Evolutionary conservation across 305 asterid species (phyloP).

Genomic region (Ilex paraguariensis): DNA sequence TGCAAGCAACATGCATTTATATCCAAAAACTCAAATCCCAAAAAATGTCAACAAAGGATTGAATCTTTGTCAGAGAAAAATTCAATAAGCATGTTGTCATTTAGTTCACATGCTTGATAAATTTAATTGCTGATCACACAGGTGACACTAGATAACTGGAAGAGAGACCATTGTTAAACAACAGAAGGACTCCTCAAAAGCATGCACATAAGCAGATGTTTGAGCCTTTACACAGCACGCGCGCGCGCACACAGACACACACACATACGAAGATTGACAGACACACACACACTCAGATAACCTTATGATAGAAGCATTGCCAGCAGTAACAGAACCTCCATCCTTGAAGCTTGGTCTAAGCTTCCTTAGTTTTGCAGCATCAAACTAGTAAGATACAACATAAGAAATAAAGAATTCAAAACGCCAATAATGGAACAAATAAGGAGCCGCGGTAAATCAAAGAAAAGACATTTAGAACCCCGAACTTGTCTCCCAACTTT

Average conservation of each 20-base stretch:
- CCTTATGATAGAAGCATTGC: conserved; percentile 97
- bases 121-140: too few species aligned
- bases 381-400: conserved; percentile 55
- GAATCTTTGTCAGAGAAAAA: too few species aligned
- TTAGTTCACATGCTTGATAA: too few species aligned
- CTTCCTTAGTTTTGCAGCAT: conserved; percentile 68
- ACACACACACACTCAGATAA: conserved; percentile 10
- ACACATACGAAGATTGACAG: too few species aligned
- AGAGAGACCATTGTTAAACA: too few species aligned
- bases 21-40: too few species aligned
- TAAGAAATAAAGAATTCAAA: conserved; percentile 5
- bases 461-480: not conserved
- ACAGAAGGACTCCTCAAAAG: not conserved
- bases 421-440: not conserved
- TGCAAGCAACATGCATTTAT: too few species aligned
- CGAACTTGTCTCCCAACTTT: not conserved
- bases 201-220: not conserved
- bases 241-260: too few species aligned
- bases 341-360: conserved; percentile 86
- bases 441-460: not conserved
- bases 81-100: too few species aligned
- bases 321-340: conserved; percentile 97
- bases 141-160: too few species aligned
- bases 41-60: too few species aligned
- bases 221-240: too few species aligned